phyloP scores from a whole-genome alignment of 2,329 filamentous ascomycete genomes.

The Leptographium radiaticola region DNA sequence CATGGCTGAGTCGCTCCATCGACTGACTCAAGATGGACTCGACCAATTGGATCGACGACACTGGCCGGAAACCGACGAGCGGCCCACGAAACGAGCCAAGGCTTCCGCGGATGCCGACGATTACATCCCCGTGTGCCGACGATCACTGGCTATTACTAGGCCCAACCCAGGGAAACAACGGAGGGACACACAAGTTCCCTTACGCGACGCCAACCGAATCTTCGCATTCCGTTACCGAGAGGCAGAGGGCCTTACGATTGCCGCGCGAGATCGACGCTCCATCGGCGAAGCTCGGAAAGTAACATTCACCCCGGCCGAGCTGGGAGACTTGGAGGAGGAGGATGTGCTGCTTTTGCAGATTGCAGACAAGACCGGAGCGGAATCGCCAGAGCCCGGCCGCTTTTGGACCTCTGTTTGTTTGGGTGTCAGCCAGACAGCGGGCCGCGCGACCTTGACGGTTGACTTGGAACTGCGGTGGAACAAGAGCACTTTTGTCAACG shows the following conservation, averaged over 20 bases:
- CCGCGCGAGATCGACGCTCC: not conserved
- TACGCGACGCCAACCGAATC: not conserved
- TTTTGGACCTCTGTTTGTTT: conserved; percentile 9
- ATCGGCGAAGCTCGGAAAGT: not conserved
- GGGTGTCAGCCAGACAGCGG: not conserved
- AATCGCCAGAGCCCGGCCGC: not conserved
- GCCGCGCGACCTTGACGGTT: conserved; percentile 2
- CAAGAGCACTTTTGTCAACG: conserved; percentile 10
- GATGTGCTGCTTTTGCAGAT: not conserved
- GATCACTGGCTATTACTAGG: conserved; percentile 2
- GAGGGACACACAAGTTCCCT: not conserved
- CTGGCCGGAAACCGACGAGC: not conserved
- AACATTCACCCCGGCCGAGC: not conserved
- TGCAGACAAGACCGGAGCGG: not conserved
- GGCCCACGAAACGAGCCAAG: conserved; percentile 10
- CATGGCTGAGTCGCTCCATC: not conserved
- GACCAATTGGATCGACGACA: not conserved
- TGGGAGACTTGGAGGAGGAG: not conserved
- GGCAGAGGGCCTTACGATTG: not conserved
- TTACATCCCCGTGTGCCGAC: conserved; percentile 9
- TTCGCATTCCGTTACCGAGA: not conserved
- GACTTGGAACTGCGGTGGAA: conserved; percentile 18
- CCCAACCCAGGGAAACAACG: not conserved
- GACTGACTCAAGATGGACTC: not conserved
- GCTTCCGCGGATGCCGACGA: not conserved